Conservation (phyloP, 129 eudicot genomes). For the Pittosporum tobira region DNA sequence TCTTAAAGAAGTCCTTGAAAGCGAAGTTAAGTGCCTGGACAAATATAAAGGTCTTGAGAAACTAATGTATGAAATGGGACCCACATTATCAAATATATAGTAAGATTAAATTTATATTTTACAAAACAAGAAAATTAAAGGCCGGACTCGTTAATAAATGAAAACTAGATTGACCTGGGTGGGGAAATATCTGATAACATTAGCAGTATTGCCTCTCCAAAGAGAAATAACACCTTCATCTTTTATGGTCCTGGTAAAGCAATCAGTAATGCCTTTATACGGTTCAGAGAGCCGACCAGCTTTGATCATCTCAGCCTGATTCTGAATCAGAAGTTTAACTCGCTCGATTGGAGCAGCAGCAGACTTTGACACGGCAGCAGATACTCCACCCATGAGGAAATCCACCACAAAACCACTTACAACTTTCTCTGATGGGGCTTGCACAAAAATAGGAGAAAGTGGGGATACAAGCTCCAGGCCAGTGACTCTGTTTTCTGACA, state of each 20-base stretch:
- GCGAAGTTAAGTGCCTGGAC: constrained; percentile 65
- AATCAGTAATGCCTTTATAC: constrained; percentile 46
- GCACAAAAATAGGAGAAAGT: constrained; percentile 27
- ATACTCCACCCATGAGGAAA: constrained; percentile 71
- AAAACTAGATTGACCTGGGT: constrained; percentile 39
- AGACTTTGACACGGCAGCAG: constrained; percentile 66
- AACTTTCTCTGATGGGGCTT: constrained; percentile 52
- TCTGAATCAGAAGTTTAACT: constrained; percentile 58
- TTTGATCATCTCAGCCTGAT: constrained; percentile 56
- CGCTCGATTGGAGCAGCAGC: constrained; percentile 75
- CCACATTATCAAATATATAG: too few species aligned
- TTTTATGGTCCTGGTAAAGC: constrained; percentile 45
- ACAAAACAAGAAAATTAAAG: background rate
- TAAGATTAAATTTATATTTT: background rate
- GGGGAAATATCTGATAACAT: constrained; percentile 68
- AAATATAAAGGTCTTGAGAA: constrained; percentile 2
- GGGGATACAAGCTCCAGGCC: constrained; percentile 16
- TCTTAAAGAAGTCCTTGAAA: constrained; percentile 56
- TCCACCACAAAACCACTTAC: constrained; percentile 36
- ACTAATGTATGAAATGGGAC: background rate
- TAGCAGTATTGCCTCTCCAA: constrained; percentile 67
- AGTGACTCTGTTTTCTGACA: constrained; percentile 11
- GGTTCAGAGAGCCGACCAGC: constrained; percentile 45
- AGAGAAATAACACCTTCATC: constrained; percentile 56
- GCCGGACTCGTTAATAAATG: background rate